phyloP scores from a whole-genome alignment of 331 rosid genomes.

The Telfairia occidentalis region DNA sequence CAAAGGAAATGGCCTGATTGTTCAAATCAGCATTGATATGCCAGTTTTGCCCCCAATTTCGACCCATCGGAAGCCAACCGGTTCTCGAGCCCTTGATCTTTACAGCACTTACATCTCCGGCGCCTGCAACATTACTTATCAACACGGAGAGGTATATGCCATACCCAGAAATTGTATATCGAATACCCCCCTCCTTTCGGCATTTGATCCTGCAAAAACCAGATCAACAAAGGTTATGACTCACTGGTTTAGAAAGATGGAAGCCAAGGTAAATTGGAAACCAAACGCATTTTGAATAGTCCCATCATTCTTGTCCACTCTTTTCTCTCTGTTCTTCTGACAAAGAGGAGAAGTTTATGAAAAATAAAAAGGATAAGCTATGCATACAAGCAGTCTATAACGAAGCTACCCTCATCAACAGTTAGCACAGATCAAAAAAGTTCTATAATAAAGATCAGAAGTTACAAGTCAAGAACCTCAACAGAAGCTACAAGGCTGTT shows the following conservation, averaged over 20 bases:
- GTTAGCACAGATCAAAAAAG: not conserved
- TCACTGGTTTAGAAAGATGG: not conserved
- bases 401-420: not conserved
- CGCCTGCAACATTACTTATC: conserved; percentile 73
- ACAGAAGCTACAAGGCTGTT: not conserved
- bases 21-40: conserved; percentile 66
- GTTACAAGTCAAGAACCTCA: not conserved
- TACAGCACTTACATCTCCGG: conserved; percentile 57
- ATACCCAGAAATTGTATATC: conserved; percentile 57
- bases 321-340: not conserved
- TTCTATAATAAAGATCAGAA: not conserved
- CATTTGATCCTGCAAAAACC: conserved; percentile 65
- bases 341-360: not conserved
- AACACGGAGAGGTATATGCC: conserved; percentile 73
- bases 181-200: conserved; percentile 82
- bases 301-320: not conserved
- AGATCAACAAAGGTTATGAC: not conserved
- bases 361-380: not conserved
- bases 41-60: conserved; percentile 99
- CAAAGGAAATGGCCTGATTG: conserved; percentile 82
- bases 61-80: conserved; percentile 95
- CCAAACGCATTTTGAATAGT: not conserved
- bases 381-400: not conserved
- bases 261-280: not conserved
- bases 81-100: conserved; percentile 90